These are phyloP conservation scores for Pharus latifolius DNA, from an alignment of 176 grass and related monocot genomes.

Conservation along the genomic window DNA sequence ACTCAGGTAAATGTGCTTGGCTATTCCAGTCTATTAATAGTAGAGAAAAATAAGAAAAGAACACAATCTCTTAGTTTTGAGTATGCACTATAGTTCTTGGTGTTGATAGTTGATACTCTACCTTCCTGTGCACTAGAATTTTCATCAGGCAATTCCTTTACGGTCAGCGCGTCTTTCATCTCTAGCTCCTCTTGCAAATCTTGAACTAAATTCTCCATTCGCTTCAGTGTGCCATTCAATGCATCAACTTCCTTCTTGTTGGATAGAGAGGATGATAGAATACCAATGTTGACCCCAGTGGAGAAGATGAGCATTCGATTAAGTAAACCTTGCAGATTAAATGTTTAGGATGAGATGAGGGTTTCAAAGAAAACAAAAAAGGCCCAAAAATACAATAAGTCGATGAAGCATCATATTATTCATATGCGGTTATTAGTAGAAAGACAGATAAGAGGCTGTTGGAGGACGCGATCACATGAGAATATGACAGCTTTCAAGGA, in stretches of 20 bases:
- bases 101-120: slow-evolving; percentile 1
- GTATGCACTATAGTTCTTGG: background rate
- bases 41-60: background rate
- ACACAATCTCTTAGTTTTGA: background rate
- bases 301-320: slow-evolving; percentile 46
- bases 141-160: slow-evolving; percentile 66
- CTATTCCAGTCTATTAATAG: slow-evolving; percentile 22
- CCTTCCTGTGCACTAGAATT: slow-evolving; percentile 10
- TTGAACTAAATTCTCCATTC: slow-evolving; percentile 76
- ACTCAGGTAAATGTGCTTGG: slow-evolving; percentile 5
- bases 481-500: background rate
- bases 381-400: background rate
- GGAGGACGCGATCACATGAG: background rate
- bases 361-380: background rate
- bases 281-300: slow-evolving; percentile 55
- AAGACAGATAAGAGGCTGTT: background rate
- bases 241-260: slow-evolving; percentile 68
- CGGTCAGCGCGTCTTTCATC: slow-evolving; percentile 78
- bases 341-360: slow-evolving; percentile 11
- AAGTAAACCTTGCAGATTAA: slow-evolving; percentile 44
- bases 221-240: slow-evolving; percentile 52
- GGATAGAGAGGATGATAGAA: slow-evolving; percentile 53
- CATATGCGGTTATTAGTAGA: slow-evolving; percentile 11
- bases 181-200: slow-evolving; percentile 97
- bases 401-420: slow-evolving; percentile 1